A percentile compares a stretch with the other conserved stretches of the same genome.
These are phyloP conservation scores for Beauveria sp. DNA, from an alignment of 2,329 filamentous ascomycete genomes.

Conservation along the genomic window DNA sequence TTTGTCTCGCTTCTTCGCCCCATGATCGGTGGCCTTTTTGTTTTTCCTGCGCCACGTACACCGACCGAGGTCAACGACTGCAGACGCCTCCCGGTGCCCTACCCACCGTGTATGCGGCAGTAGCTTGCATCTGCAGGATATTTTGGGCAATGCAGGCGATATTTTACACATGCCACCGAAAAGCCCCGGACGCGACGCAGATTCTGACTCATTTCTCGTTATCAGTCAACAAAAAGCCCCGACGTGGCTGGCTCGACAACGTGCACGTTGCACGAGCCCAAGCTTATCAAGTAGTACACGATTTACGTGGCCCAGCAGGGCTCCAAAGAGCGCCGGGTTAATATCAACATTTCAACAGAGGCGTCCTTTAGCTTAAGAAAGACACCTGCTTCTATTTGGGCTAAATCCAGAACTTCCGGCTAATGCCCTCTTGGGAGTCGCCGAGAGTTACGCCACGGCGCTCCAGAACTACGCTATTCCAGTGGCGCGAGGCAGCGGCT, in stretches of 20 bases:
- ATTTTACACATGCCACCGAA: neutral
- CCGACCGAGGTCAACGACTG: neutral
- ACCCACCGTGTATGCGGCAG: neutral
- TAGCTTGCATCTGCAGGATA: slow-evolving; percentile 1
- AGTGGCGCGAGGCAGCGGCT: neutral
- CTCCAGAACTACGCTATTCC: neutral
- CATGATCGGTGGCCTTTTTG: neutral
- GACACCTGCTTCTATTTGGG: neutral
- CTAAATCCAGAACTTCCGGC: neutral
- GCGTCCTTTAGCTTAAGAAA: neutral
- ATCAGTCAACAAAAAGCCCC: neutral
- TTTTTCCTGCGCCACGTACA: neutral
- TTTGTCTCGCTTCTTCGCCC: neutral
- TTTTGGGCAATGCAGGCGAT: neutral
- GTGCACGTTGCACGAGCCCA: neutral
- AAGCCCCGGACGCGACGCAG: neutral
- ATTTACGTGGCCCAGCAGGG: neutral
- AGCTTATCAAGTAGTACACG: neutral
- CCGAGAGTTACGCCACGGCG: neutral
- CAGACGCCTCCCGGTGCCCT: neutral
- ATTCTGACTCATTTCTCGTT: neutral
- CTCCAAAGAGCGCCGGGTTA: neutral
- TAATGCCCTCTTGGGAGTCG: neutral
- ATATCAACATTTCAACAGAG: neutral
- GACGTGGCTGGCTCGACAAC: neutral